Base-by-base conservation (phyloP, 495 filamentous ascomycete genomes). In the Daldinia vernicosa region DNA sequence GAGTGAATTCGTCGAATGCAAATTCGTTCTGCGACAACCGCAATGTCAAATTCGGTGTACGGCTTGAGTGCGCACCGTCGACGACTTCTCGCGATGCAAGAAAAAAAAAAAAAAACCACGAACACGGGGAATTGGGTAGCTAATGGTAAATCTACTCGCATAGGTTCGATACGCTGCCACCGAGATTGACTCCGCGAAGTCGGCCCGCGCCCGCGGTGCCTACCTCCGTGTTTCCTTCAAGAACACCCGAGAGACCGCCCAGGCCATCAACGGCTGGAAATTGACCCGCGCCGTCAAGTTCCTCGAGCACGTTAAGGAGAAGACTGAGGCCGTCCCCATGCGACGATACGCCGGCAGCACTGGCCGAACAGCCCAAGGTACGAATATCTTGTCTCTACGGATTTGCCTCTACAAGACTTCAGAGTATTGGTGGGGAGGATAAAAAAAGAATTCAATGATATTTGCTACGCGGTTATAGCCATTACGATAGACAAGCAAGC, bases 191-290 rank as follows among this genome's bases (percentile, higher is more conserved):
- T 85, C 91, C 80, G 87, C 89, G 74, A 99, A 98, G 88, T 96
- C 92, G 83, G 96, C 95, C 82, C 93, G 94, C 85, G 90, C 94
- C 79, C 93, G 95, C 83, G 96, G 96, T 82, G 92, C 94, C 81
- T 98, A 98, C 89, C 93, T 99, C 74, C 94, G 95, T 78, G 94
- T 97, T 80, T 95, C 92, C 76, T 98, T 97, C 91, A 98, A 98
- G 90, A 98, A 99, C 90, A 98, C 95, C 83, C 93, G 95, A 80
- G 96, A 99, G 88, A 97, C 95, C 72, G 96, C 95, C 63, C 94
- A 98, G 86, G 94, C 95, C 70, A 94, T 98, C 90, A 98, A 93
- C 84, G 95, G 95, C 84, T 97, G 95, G 95, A 98, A 98, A 88
- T 87, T 98, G 78, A 85, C 90, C 83, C 95, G 95, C 79, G 96